Percentiles rank a stretch among this genome's conserved stretches.
These are phyloP conservation scores for Phytophthora melonis DNA, from an alignment of 352 stramenopile genomes.

Conservation along the genomic window DNA sequence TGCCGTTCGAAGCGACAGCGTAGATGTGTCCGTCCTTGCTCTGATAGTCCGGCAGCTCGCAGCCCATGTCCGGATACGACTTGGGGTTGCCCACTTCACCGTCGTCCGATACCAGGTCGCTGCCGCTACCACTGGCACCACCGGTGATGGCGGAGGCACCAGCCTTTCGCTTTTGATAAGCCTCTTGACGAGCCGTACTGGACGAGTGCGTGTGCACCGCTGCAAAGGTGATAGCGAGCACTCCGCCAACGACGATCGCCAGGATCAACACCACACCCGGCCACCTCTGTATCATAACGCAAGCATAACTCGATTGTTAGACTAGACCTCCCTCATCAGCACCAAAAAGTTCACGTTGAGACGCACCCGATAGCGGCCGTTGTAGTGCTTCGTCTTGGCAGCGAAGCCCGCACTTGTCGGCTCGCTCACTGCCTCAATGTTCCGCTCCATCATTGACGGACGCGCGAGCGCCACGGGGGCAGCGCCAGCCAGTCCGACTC, in stretches of 20 bases:
- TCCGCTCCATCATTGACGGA: conserved; percentile 37
- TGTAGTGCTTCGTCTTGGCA: conserved; percentile 41
- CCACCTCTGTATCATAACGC: conserved; percentile 39
- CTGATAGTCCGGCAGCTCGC: conserved; percentile 65
- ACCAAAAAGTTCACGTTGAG: not conserved
- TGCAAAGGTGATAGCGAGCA: conserved; percentile 39
- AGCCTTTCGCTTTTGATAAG: conserved; percentile 36
- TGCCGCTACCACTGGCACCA: conserved; percentile 30
- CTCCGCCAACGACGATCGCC: conserved; percentile 38
- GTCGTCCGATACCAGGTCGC: conserved; percentile 45
- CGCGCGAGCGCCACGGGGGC: conserved; percentile 26
- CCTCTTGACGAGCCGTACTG: conserved; percentile 28
- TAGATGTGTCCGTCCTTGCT: conserved; percentile 70
- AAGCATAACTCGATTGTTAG: not conserved
- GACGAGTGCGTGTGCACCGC: conserved; percentile 31
- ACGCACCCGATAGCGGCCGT: conserved; percentile 41
- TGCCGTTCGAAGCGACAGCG: conserved; percentile 55
- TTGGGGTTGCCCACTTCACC: conserved; percentile 70
- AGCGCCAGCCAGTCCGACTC: conserved; percentile 7
- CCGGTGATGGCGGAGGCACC: conserved; percentile 22
- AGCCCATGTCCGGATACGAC: conserved; percentile 63
- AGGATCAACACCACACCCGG: conserved; percentile 53
- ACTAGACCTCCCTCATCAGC: not conserved
- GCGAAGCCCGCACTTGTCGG: conserved; percentile 12
- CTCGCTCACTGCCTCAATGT: conserved; percentile 41